Base-by-base conservation (phyloP, 495 filamentous ascomycete genomes). In the Gamarada debralockiae region DNA sequence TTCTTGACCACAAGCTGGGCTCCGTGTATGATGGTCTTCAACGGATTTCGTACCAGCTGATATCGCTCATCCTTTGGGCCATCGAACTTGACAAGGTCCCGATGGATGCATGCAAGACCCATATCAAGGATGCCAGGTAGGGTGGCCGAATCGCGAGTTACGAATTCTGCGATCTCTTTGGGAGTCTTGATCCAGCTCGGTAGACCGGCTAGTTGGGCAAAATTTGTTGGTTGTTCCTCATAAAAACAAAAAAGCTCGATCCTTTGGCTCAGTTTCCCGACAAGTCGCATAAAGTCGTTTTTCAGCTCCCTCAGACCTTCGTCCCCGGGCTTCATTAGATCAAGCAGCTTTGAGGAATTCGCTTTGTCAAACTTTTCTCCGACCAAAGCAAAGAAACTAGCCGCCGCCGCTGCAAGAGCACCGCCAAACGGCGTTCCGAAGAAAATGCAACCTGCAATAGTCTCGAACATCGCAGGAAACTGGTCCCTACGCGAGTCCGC, bases 351-450 rank as follows among this genome's bases (percentile, higher is more conserved):
- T 5, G 63, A 68, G 14, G 52, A 56, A 4, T 50, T 50, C 20
- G 65, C 63, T 21, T 45, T 20, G 24, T 62, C 58, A 12, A 51
- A 27, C 42, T 62, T 69, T 29, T 69, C 66, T 20, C 58, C 59
- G 8, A 63, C 38, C 8, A 54, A 36, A 2, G 67, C 61, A 14
- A 65, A 65, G 64, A 66, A 62, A n/a, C 50, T 56, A 10, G 65
- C 67, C 2, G 25, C 50, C 10, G 61, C 60, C 40, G 63, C 67
- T 29, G 52, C 60, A 0, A 59, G 41, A 3, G 68, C 60, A 27
- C 67, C 68, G 9, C 59, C 57, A 27, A 70, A 69, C 13, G 67
- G 68, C n/a, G 68, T 67, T 12, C 67, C 68, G 55, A 70, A 70
- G 53, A 68, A 68, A 25, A 65, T 53, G 23, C 61, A 58, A 1